Percentiles rank a stretch among this genome's conserved stretches.
phyloP scores from a whole-genome alignment of 257 asterid species.

The Solanum okadae region DNA sequence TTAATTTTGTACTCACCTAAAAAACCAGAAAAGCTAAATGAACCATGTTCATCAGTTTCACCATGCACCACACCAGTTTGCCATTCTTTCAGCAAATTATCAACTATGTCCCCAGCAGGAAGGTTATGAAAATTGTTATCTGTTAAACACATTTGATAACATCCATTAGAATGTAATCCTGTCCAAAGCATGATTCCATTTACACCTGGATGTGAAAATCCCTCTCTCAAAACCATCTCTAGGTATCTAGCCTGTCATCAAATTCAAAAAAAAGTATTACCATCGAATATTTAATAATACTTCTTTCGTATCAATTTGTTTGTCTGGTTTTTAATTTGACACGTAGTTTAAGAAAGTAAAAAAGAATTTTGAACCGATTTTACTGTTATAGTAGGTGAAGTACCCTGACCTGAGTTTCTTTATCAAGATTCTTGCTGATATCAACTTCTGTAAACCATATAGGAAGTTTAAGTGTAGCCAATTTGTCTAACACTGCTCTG shows the following conservation, averaged over 20 bases:
- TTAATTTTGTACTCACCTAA: conserved; percentile 36
- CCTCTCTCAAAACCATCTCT: conserved; percentile 36
- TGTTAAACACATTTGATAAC: conserved; percentile 51
- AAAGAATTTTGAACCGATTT: not conserved
- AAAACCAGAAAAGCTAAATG: conserved; percentile 31
- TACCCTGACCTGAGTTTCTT: conserved; percentile 34
- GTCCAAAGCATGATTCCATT: conserved; percentile 58
- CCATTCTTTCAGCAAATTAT: conserved; percentile 46
- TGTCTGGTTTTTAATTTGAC: not conserved
- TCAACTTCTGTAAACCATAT: conserved; percentile 50
- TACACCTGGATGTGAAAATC: conserved; percentile 46
- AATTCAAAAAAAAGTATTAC: not conserved
- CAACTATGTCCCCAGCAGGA: conserved; percentile 44
- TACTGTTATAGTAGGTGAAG: not conserved
- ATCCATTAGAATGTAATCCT: conserved; percentile 33
- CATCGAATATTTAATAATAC: not conserved
- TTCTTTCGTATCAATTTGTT: not conserved
- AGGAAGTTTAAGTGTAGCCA: conserved; percentile 37
- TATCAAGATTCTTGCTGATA: conserved; percentile 20
- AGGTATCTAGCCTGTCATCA: conserved; percentile 41
- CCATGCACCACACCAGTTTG: conserved; percentile 34
- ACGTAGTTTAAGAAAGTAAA: not conserved
- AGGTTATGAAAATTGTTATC: conserved; percentile 30
- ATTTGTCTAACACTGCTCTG: conserved; percentile 38
- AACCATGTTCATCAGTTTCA: conserved; percentile 34